Conservation (phyloP, 306 rosid genomes). For the Vachellia collinsii region DNA sequence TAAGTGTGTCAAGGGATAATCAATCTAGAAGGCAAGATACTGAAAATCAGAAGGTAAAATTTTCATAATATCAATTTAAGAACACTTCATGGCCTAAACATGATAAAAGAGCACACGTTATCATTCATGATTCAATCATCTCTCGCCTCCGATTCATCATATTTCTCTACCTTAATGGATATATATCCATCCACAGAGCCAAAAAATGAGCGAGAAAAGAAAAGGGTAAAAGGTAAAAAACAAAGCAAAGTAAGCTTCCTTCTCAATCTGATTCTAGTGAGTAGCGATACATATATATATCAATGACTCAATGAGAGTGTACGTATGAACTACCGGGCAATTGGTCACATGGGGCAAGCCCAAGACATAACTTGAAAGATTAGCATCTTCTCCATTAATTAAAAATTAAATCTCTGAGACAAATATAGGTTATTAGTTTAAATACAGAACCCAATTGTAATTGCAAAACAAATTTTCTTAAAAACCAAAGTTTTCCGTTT, state of each 20-base stretch:
- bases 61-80: slow-evolving; percentile 11
- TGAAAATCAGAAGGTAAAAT: not conserved
- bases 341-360: not conserved
- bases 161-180: not conserved
- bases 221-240: not conserved
- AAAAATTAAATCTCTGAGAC: slow-evolving; percentile 14
- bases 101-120: not conserved
- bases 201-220: not conserved
- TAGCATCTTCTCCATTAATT: slow-evolving; percentile 16
- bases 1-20: not conserved
- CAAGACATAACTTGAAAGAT: not conserved
- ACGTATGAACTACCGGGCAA: not conserved
- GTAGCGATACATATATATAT: not conserved
- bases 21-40: not conserved
- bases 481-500: not conserved
- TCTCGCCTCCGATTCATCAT: not conserved
- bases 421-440: not conserved
- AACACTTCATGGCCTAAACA: not conserved
- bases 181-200: slow-evolving; percentile 4
- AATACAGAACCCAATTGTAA: not conserved
- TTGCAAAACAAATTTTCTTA: not conserved
- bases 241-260: not conserved
- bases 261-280: not conserved
- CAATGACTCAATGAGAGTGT: not conserved
- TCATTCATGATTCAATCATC: not conserved